Evolutionary conservation across 2,329 filamentous ascomycete genomes (phyloP).

Genomic region (Trichoderma koningii): DNA sequence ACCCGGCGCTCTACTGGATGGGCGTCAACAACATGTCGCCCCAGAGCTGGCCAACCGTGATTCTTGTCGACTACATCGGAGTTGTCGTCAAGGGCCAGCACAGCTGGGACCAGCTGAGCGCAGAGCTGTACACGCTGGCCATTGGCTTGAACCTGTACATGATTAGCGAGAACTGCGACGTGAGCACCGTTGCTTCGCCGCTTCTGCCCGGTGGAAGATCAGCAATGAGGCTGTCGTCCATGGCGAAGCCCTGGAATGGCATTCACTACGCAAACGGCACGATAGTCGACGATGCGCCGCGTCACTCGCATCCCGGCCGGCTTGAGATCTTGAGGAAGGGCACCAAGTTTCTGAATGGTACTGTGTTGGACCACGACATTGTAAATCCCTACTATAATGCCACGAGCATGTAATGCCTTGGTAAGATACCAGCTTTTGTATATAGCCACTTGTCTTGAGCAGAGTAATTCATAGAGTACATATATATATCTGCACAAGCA

Average conservation of each 20-base stretch:
- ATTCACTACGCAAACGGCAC: conserved; percentile 40
- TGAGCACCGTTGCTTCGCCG: conserved; percentile 32
- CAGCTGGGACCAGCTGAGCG: conserved; percentile 37
- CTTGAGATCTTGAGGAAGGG: conserved; percentile 33
- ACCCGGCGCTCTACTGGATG: conserved; percentile 42
- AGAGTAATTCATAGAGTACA: too few species aligned
- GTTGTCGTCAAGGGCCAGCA: conserved; percentile 34
- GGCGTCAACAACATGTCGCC: conserved; percentile 37
- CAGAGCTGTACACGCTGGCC: conserved; percentile 39
- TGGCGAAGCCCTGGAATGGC: conserved; percentile 34
- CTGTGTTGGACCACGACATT: conserved; percentile 30
- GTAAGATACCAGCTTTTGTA: background rate
- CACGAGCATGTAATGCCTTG: background rate
- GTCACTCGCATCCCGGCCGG: conserved; percentile 31
- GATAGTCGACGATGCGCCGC: conserved; percentile 32
- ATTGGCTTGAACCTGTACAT: conserved; percentile 38
- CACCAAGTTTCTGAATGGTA: conserved; percentile 35
- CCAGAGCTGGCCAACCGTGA: conserved; percentile 37
- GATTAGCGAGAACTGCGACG: conserved; percentile 40
- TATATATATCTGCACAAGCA: too few species aligned
- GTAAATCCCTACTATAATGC: conserved; percentile 32
- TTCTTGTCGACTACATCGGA: conserved; percentile 40
- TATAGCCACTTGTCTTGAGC: too few species aligned
- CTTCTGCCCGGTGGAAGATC: conserved; percentile 28
- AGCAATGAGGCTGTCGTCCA: background rate